These are phyloP conservation scores for Penicillium waksmanii DNA, from an alignment of 495 filamentous ascomycete species.

Conservation along the genomic window DNA sequence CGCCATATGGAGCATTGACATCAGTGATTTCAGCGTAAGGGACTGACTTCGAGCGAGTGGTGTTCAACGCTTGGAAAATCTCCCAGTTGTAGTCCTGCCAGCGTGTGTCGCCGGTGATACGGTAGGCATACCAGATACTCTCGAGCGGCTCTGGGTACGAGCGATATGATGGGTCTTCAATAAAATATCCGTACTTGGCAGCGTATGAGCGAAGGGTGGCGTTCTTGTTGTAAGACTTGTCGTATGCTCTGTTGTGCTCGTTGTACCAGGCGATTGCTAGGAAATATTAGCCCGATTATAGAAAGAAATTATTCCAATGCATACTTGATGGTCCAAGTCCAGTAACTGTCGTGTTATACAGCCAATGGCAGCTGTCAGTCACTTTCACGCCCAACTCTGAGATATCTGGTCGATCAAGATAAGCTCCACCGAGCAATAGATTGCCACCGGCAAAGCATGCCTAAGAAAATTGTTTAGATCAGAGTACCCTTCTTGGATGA, in stretches of 20 bases:
- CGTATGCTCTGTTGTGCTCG: constrained; percentile 36
- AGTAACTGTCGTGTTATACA: constrained; percentile 62
- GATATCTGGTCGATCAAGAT: constrained; percentile 60
- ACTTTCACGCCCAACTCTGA: constrained; percentile 68
- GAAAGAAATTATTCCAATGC: neutral
- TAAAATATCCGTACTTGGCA: constrained; percentile 63
- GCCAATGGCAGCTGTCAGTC: constrained; percentile 68
- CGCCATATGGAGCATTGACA: constrained; percentile 42
- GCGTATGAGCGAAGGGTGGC: constrained; percentile 27
- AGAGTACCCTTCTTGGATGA: neutral
- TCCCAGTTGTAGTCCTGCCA: constrained; percentile 50
- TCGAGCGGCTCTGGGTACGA: constrained; percentile 47
- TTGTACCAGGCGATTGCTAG: constrained; percentile 63
- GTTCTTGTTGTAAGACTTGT: constrained; percentile 54
- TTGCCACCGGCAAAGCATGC: constrained; percentile 78
- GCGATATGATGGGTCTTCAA: constrained; percentile 45
- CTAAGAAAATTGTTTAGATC: constrained; percentile 29
- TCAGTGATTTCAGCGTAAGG: constrained; percentile 67
- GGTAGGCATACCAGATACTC: constrained; percentile 49
- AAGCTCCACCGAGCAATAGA: constrained; percentile 75
- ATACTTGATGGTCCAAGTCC: constrained; percentile 66
- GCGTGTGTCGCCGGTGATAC: constrained; percentile 44
- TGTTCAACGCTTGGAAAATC: constrained; percentile 56
- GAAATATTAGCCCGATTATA: neutral
- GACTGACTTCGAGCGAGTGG: constrained; percentile 54